Percentiles rank a stretch among this genome's conserved stretches.
phyloP scores from a whole-genome alignment of 2,329 filamentous ascomycete species.

The Tolypocladium tropicale region DNA sequence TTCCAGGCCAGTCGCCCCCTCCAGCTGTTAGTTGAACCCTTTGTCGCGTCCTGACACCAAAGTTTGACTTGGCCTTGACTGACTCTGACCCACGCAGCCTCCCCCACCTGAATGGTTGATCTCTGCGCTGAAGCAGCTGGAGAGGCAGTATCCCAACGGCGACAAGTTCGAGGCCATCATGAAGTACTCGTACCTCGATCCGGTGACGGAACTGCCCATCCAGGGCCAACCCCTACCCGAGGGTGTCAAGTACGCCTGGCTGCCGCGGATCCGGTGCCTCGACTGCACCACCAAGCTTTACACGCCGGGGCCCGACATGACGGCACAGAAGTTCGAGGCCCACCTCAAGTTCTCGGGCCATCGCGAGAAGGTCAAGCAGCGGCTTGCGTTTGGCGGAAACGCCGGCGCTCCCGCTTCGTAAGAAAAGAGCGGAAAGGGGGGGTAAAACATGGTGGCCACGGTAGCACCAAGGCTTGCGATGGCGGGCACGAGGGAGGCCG shows the following conservation, averaged over 20 bases:
- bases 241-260: slow-evolving; percentile 67
- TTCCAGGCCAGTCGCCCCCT: slow-evolving; percentile 43
- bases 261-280: slow-evolving; percentile 81
- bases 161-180: slow-evolving; percentile 85
- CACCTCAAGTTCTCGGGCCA: slow-evolving; percentile 82
- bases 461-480: not conserved
- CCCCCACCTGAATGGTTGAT: slow-evolving; percentile 80
- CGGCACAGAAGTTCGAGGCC: slow-evolving; percentile 84
- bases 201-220: slow-evolving; percentile 55
- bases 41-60: too few species aligned
- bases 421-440: too few species aligned
- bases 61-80: slow-evolving; percentile 7
- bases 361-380: slow-evolving; percentile 50
- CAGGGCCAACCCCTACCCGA: slow-evolving; percentile 45
- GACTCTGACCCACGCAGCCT: slow-evolving; percentile 43
- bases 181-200: slow-evolving; percentile 78
- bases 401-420: slow-evolving; percentile 2
- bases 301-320: slow-evolving; percentile 75
- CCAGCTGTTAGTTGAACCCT: slow-evolving; percentile 54
- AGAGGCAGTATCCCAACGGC: slow-evolving; percentile 57
- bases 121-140: slow-evolving; percentile 59
- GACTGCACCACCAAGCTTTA: slow-evolving; percentile 94
- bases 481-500: not conserved
- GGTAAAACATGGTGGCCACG: not conserved
- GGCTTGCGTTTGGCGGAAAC: slow-evolving; percentile 16